Conservation (phyloP, 1,139 yeast genomes). For the Geotrichum histeridarum region DNA sequence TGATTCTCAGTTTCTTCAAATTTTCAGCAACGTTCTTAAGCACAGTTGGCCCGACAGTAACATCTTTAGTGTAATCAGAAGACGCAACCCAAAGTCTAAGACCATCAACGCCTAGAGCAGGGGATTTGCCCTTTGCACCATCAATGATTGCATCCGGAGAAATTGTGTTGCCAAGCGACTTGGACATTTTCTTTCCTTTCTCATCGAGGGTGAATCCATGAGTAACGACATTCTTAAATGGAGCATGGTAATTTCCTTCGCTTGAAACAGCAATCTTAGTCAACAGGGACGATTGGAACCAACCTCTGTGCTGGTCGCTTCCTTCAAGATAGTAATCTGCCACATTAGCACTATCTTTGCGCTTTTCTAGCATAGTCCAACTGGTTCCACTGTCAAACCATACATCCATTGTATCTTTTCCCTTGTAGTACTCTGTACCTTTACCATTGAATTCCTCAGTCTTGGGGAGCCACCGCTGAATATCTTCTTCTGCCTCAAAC, state of each 20-base stretch:
- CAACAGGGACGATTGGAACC: slow-evolving; percentile 93
- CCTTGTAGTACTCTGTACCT: slow-evolving; percentile 50
- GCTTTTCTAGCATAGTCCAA: slow-evolving; percentile 62
- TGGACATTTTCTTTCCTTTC: slow-evolving; percentile 87
- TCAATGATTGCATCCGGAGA: slow-evolving; percentile 62
- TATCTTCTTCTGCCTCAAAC: slow-evolving; percentile 56
- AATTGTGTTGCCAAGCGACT: slow-evolving; percentile 80
- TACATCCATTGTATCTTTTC: slow-evolving; percentile 93
- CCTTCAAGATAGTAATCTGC: slow-evolving; percentile 91
- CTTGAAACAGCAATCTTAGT: slow-evolving; percentile 58
- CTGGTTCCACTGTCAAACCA: slow-evolving; percentile 98
- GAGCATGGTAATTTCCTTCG: slow-evolving; percentile 43
- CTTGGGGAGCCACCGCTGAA: slow-evolving; percentile 69
- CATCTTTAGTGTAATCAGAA: slow-evolving; percentile 77
- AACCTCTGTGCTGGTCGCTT: slow-evolving; percentile 95
- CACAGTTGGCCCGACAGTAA: slow-evolving; percentile 67
- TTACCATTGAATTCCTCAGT: slow-evolving; percentile 33
- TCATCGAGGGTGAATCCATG: slow-evolving; percentile 92
- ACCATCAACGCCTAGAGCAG: slow-evolving; percentile 87
- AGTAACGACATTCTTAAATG: slow-evolving; percentile 71
- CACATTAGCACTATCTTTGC: slow-evolving; percentile 35
- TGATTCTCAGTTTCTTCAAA: slow-evolving; percentile 73
- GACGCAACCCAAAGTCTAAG: slow-evolving; percentile 88
- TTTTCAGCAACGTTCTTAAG: slow-evolving; percentile 73
- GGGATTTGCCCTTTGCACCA: slow-evolving; percentile 57